These are phyloP conservation scores for Cladosporium oxysporum DNA, from an alignment of 2,329 filamentous ascomycete species.

Conservation along the genomic window DNA sequence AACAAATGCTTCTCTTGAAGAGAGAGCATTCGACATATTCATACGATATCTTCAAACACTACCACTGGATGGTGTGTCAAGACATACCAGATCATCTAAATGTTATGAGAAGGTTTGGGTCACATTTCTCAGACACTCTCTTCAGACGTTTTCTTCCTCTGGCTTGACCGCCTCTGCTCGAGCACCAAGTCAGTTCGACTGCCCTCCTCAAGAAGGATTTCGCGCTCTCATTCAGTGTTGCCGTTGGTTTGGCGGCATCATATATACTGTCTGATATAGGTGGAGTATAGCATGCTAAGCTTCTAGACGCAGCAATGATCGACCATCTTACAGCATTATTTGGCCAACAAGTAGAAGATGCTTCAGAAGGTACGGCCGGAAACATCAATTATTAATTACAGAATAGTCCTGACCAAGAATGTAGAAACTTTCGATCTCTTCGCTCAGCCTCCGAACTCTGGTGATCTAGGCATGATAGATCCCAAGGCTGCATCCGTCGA, in stretches of 20 bases:
- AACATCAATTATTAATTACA: background rate
- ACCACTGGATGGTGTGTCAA: background rate
- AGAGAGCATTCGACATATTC: background rate
- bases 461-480: conserved; percentile 82
- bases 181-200: background rate
- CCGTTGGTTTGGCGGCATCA: background rate
- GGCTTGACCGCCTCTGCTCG: background rate
- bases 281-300: background rate
- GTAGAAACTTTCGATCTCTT: conserved; percentile 90
- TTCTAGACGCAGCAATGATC: conserved; percentile 20
- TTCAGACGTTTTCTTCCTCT: background rate
- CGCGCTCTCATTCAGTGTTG: background rate
- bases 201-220: background rate
- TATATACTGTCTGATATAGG: background rate
- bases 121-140: background rate
- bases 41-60: background rate
- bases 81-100: background rate
- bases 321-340: conserved; percentile 23
- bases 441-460: conserved; percentile 44
- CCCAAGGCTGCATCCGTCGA: conserved; percentile 54
- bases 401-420: background rate
- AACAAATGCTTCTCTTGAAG: background rate
- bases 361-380: conserved; percentile 1
- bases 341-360: conserved; percentile 23
- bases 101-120: background rate